Conservation (phyloP, 768 basidiomycete genomes). For the Polyporus arcularius region DNA sequence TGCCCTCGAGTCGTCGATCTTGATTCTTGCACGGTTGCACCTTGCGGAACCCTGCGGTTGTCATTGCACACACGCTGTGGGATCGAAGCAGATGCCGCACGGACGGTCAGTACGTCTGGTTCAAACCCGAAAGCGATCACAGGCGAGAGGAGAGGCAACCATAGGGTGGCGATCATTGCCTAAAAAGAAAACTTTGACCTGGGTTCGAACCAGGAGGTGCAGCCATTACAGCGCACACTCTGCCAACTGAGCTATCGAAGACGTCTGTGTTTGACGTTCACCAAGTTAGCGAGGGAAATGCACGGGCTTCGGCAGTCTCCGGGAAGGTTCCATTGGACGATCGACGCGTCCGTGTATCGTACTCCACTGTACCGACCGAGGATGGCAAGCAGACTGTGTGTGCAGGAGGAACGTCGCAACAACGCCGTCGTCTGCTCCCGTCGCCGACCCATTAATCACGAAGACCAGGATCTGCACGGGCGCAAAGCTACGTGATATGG, state of each 20-base stretch:
- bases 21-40: too few species aligned
- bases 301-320: neutral
- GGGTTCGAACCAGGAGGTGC: constrained; percentile 1
- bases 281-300: too few species aligned
- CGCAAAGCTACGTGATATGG: neutral
- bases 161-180: neutral
- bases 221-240: constrained; percentile 1
- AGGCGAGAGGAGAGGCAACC: neutral
- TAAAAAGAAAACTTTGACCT: neutral
- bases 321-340: neutral
- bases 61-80: too few species aligned
- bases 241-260: constrained; percentile 7
- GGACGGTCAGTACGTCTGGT: neutral
- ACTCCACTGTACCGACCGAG: neutral
- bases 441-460: neutral
- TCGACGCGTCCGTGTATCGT: neutral
- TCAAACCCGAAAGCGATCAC: neutral
- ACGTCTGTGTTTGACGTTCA: too few species aligned
- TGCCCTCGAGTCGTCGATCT: too few species aligned
- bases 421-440: neutral
- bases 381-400: neutral
- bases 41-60: too few species aligned
- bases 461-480: neutral
- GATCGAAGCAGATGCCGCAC: too few species aligned
- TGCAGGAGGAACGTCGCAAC: too few species aligned